These are phyloP conservation scores for Sanghuangporus sanghuang DNA, from an alignment of 1,284 basidiomycete genomes.

Conservation along the genomic window DNA sequence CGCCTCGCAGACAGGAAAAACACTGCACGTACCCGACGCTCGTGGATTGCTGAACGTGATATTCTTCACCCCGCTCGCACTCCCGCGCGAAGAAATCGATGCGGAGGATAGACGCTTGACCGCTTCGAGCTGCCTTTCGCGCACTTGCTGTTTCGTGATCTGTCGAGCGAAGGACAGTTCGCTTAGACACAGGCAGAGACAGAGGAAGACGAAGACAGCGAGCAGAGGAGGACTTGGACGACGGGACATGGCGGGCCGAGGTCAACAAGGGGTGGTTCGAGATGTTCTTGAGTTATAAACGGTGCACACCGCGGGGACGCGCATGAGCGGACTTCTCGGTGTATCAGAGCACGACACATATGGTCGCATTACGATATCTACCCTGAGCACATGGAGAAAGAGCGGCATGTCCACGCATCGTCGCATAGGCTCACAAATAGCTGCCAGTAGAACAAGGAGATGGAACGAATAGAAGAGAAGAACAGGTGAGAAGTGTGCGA, in stretches of 20 bases:
- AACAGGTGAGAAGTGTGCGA: no score
- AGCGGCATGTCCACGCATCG: no score
- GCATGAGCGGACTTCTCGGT: no score
- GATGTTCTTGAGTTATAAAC: no score
- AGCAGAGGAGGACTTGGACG: not conserved
- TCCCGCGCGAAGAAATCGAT: not conserved
- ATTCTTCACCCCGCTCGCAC: conserved; percentile 39
- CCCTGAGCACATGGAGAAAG: no score
- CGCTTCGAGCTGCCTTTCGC: conserved; percentile 11
- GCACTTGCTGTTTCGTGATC: conserved; percentile 7
- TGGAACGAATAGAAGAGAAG: no score
- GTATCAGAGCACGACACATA: no score
- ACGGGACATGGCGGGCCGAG: not conserved
- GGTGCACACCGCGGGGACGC: no score
- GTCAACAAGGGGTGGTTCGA: not conserved
- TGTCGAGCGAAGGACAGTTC: not conserved
- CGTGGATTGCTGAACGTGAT: conserved; percentile 68
- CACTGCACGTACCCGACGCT: conserved; percentile 45
- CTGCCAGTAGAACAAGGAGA: no score
- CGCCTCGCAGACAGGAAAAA: not conserved
- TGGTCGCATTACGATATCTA: no score
- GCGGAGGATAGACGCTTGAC: not conserved
- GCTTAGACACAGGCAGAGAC: not conserved
- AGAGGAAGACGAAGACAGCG: not conserved
- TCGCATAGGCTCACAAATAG: no score